Conservation (phyloP, 140 eudicot genomes). For the Oenanthe javanica region DNA sequence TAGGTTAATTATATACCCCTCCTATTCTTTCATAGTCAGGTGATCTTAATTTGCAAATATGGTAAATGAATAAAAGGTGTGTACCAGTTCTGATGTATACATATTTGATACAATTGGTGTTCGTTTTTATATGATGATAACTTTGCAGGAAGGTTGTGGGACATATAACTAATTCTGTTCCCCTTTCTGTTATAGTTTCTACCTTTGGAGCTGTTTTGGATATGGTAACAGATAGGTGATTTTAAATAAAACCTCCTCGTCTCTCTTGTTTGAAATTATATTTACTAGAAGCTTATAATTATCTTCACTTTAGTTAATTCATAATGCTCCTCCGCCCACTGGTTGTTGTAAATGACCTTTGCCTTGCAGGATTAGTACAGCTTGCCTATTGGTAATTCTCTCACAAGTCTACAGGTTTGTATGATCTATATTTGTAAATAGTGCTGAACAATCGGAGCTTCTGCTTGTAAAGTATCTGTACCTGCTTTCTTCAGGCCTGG, state of each 20-base stretch:
- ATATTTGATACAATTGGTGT: not conserved
- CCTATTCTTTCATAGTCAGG: not conserved
- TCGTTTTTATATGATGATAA: not conserved
- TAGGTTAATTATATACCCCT: not conserved
- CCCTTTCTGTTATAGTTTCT: constrained; percentile 47
- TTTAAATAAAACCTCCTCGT: constrained; percentile 10
- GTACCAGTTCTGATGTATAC: not conserved
- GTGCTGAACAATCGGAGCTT: not conserved
- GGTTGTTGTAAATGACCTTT: constrained; percentile 9
- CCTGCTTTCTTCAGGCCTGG: constrained; percentile 62
- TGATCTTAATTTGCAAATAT: not conserved
- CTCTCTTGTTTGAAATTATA: not conserved
- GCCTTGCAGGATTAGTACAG: constrained; percentile 84
- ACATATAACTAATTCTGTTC: constrained; percentile 8
- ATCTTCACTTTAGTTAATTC: not conserved
- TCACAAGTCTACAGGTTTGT: constrained; percentile 84
- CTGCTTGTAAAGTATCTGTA: constrained; percentile 8
- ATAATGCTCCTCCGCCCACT: not conserved
- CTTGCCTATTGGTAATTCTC: constrained; percentile 84
- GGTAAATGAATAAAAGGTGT: not conserved
- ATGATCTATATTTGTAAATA: not conserved
- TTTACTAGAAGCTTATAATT: not conserved
- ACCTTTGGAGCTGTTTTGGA: constrained; percentile 97
- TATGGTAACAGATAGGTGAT: constrained; percentile 93
- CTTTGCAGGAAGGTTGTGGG: not conserved